phyloP scores from a whole-genome alignment of 2,329 filamentous ascomycete species.

The Aspergillus bombycis region DNA sequence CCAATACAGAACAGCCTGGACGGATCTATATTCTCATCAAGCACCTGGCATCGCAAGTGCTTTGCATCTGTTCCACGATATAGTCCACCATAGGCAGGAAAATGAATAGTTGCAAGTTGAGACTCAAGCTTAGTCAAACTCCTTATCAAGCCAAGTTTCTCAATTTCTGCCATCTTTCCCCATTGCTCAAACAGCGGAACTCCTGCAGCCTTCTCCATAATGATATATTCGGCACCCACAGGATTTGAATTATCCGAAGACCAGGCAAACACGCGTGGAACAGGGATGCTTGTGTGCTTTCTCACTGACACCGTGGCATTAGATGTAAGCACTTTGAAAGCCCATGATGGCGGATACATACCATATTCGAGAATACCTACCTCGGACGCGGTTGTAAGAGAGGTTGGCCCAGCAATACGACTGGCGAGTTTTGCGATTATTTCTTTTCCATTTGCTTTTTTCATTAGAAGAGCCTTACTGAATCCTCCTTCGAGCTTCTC shows the following conservation, averaged over 20 bases:
- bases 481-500: constrained; percentile 31
- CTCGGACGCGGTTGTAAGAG: constrained; percentile 34
- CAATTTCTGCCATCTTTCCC: background rate
- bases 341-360: constrained; percentile 15
- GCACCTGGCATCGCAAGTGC: background rate
- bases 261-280: constrained; percentile 14
- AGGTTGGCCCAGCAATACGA: constrained; percentile 31
- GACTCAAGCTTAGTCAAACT: constrained; percentile 22
- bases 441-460: constrained; percentile 30
- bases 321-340: background rate
- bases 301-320: constrained; percentile 20
- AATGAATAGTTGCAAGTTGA: constrained; percentile 23
- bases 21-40: constrained; percentile 19
- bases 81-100: constrained; percentile 30
- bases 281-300: constrained; percentile 26
- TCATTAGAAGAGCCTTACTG: constrained; percentile 36
- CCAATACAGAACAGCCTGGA: constrained; percentile 20
- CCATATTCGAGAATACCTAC: constrained; percentile 32
- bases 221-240: too few relatives aligned
- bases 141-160: constrained; percentile 27
- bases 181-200: too few relatives aligned
- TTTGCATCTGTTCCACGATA: constrained; percentile 23
- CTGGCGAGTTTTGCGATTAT: constrained; percentile 38
- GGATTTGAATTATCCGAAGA: too few relatives aligned
- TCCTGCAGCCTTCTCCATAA: too few relatives aligned